Base-by-base conservation (phyloP, 2,329 filamentous ascomycete genomes). In the Arthroderma sp. region DNA sequence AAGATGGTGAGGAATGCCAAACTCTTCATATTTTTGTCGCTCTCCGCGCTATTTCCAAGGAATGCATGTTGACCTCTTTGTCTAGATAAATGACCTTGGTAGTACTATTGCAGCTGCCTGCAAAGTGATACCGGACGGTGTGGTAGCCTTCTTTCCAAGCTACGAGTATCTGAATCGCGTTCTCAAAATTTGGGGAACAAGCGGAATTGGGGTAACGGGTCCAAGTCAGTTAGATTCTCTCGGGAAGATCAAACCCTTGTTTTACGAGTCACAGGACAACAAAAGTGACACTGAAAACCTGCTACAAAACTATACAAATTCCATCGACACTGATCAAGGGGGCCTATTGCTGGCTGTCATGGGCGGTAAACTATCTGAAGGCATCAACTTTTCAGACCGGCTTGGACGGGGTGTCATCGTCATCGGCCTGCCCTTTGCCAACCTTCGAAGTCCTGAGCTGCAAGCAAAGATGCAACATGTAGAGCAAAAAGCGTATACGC, bases 71-170 rank as follows among this genome's bases (percentile, higher is more conserved):
- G 40, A 34, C 10, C 8, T 8, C 15, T 36, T 36, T 34, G 11
- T 44, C 7, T 38, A 29, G 39, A 38, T 44, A 73, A 65, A 69
- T 36, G 80, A 88, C 45, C 75, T 96, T 0, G 91, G 88, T 0
- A 63, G 77, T 29, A 75, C 83, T 0, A 69, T 98, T 5, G 60
- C 86, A 1, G 80, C 81, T 42, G 70, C 91, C 4, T 84, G 83
- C 54, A 71, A 74, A 5, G 68, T 78, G 4, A 83, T 95, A 0
- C 86, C 86, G 0, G 88, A 95, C 53, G 91, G 91, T 2, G 76
- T 95, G 1, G 86, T 98, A 0, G 80, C 88, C 0, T 98, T 98
- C 68, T 96, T 98, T 54, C 88, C 91, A 1, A 94, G 87, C 62
- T 96, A 98, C 61, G 77, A 83, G 6, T 96, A 94, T 60, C 75